Percentiles rank a stretch among this genome's conserved stretches.
phyloP scores from a whole-genome alignment of 2,329 filamentous ascomycete genomes.

The Cyclaneusma minus region DNA sequence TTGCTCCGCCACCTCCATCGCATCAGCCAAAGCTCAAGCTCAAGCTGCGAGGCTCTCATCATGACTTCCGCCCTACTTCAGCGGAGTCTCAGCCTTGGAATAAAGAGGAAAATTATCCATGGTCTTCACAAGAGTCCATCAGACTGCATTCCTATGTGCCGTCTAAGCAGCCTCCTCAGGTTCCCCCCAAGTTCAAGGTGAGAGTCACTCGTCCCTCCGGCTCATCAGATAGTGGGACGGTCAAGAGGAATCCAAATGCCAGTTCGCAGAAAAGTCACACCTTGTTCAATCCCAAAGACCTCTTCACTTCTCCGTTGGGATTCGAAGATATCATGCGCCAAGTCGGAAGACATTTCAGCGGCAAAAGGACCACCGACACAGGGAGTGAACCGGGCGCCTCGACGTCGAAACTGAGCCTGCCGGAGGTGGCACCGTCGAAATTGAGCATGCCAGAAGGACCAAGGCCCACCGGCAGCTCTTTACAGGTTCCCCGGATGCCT shows the following conservation, averaged over 20 bases:
- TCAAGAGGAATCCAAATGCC: slow-evolving; percentile 13
- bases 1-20: no score
- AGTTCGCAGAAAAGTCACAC: slow-evolving; percentile 8
- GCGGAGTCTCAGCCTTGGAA: slow-evolving; percentile 10
- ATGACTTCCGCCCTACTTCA: slow-evolving; percentile 3
- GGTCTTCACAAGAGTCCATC: no score
- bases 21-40: slow-evolving; percentile 14
- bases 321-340: slow-evolving; percentile 16
- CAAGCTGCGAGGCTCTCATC: slow-evolving; percentile 5
- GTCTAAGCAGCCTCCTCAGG: neutral
- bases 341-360: slow-evolving; percentile 9
- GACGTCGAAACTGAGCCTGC: no score
- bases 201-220: slow-evolving; percentile 14
- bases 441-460: no score
- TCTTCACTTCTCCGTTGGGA: slow-evolving; percentile 15
- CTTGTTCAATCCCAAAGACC: slow-evolving; percentile 14
- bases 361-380: slow-evolving; percentile 8
- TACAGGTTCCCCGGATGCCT: no score
- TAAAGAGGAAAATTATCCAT: slow-evolving; percentile 10
- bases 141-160: no score
- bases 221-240: slow-evolving; percentile 14
- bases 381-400: no score
- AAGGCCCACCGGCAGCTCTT: no score
- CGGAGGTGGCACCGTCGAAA: no score
- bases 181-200: slow-evolving; percentile 8